phyloP scores from a whole-genome alignment of 2,329 filamentous ascomycete species.

The Phaeoacremonium minimum region DNA sequence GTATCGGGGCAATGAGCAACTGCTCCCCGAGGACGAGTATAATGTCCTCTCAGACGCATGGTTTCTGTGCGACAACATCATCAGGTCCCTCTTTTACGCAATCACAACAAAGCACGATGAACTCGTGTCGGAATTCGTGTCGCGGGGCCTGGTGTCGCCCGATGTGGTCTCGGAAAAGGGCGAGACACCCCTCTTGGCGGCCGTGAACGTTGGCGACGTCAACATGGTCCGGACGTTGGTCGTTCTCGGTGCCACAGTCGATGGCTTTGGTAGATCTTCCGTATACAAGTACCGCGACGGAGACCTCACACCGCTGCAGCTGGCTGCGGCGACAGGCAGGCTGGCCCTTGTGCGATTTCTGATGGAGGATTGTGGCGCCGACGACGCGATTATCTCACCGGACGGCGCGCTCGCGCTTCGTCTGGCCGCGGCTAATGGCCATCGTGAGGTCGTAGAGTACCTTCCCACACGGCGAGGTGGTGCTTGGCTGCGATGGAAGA shows the following conservation, averaged over 20 bases:
- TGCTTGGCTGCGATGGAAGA: constrained; percentile 29
- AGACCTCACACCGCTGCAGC: constrained; percentile 35
- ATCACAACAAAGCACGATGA: neutral
- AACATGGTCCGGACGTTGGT: constrained; percentile 28
- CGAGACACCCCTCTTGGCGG: constrained; percentile 29
- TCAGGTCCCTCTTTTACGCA: neutral
- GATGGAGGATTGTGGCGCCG: constrained; percentile 31
- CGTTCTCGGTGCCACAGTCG: constrained; percentile 26
- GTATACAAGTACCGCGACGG: neutral
- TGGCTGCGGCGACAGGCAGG: constrained; percentile 33
- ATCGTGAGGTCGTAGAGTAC: constrained; percentile 37
- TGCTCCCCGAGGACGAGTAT: neutral
- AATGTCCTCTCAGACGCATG: neutral
- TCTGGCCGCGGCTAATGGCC: constrained; percentile 33
- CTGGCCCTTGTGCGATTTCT: constrained; percentile 35
- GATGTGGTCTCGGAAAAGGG: constrained; percentile 22
- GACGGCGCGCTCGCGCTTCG: constrained; percentile 40
- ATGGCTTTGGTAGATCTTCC: constrained; percentile 16
- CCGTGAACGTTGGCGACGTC: constrained; percentile 21
- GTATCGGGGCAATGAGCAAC: neutral
- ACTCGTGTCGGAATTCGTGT: neutral
- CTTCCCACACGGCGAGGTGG: constrained; percentile 33
- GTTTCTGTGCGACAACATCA: neutral
- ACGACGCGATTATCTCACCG: constrained; percentile 37
- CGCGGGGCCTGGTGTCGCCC: constrained; percentile 29